Evolutionary conservation across 306 rosid genomes (phyloP), one percentile per base, ranked within the genome.

Genomic region (Inga leiocalycina): DNA sequence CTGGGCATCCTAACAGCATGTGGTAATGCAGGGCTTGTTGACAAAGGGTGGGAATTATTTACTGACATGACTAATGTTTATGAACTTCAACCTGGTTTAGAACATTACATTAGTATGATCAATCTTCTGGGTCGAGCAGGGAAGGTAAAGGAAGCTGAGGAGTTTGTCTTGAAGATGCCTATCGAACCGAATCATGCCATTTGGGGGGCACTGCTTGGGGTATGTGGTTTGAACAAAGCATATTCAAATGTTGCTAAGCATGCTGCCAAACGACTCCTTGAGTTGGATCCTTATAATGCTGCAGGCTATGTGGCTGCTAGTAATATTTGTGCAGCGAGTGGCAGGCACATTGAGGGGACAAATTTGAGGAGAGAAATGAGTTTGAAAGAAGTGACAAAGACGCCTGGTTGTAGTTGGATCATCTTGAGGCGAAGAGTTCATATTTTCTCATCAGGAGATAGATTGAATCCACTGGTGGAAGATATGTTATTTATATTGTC

Each of bases 361-460:
- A 39, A 69, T 49, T 79, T 93, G 89, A 90, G 98, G 85, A 86
- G 78, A 74, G 90, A 90, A 86, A 93, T 93, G 98, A 87, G 88
- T 57, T 22, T 87, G 77, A 94, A 88, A 82, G 92, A 91, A 52
- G 90, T 92, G 71, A 92, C 84, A 80, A 93, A 94, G 89, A 80
- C 73, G 74, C 94, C 97, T 32, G 97, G 97, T 41, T 91, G 91
- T 83, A 94, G 98, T 85, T 94, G 97, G 98, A 85, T 92, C 79
- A 37, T 76, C 68, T 74, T 92, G 80, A 85, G 93, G 71, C 43
- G 44, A 30, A 77, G 69, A 72, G 90, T 85, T 70, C 80, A 81
- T 74, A 76, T 85, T 37, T 93, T 92, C 82, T 85, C 80, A 32
- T 81, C 90, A 8, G 91, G 94, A 35, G 89, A 90, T 83, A 89